Evolutionary conservation across 208 protist species (phyloP).

Genomic region (Chromosphaera perkinsii): DNA sequence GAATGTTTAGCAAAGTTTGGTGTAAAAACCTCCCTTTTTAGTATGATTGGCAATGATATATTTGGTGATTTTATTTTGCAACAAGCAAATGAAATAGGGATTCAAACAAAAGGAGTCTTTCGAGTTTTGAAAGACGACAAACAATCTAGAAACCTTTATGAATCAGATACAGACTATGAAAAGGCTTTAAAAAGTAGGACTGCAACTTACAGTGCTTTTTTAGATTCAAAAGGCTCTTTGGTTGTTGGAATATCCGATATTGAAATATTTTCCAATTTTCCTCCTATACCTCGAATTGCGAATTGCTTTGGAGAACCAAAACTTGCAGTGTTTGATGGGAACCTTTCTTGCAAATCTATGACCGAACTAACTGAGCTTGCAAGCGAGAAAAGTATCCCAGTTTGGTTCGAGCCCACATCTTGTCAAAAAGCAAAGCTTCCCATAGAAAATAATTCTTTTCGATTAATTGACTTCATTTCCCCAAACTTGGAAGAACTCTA

Average conservation of each 20-base stretch:
- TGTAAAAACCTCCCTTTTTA: neutral
- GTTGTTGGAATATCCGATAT: conserved; percentile 3
- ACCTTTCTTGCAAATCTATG: neutral
- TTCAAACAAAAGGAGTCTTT: neutral
- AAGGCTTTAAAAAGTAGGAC: neutral
- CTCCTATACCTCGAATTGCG: neutral
- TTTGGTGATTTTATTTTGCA: neutral
- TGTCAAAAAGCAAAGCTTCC: neutral
- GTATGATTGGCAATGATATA: conserved; percentile 13
- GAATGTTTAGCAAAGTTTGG: neutral
- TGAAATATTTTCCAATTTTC: neutral
- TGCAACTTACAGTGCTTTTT: neutral
- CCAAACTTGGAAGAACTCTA: no score
- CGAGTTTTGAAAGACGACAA: no score
- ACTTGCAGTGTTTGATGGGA: neutral
- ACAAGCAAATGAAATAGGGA: neutral
- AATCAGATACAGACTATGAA: no score
- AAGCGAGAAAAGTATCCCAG: neutral
- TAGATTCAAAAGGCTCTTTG: neutral
- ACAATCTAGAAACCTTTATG: no score
- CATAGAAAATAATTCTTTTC: no score
- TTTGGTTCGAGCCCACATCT: conserved; percentile 14
- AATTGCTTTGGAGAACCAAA: neutral
- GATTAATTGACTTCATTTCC: no score
- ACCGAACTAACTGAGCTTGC: neutral